phyloP scores from a whole-genome alignment of 441 rosid genomes.

The Jatropha podagrica region DNA sequence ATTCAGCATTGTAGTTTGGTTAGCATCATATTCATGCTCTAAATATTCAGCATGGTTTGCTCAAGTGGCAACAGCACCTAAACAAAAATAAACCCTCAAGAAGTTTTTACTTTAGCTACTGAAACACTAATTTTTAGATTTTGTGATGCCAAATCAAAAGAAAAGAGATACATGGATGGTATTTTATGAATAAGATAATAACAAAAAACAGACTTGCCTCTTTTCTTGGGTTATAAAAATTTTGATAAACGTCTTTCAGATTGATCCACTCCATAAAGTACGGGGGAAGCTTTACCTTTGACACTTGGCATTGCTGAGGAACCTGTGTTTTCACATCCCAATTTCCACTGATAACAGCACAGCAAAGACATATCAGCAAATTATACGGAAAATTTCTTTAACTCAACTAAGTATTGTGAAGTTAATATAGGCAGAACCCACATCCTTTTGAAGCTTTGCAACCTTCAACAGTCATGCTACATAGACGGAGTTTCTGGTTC shows the following conservation, averaged over 20 bases:
- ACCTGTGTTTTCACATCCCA: slow-evolving; percentile 96
- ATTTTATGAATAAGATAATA: not conserved
- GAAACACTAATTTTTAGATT: slow-evolving; percentile 5
- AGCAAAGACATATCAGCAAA: slow-evolving; percentile 24
- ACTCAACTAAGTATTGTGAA: not conserved
- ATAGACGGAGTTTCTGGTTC: not conserved
- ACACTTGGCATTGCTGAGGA: slow-evolving; percentile 75
- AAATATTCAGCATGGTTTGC: not conserved
- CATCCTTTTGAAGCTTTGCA: not conserved
- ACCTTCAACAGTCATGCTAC: not conserved
- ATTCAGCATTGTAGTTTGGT: not conserved
- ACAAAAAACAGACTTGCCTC: slow-evolving; percentile 41
- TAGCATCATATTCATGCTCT: not conserved
- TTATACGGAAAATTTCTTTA: not conserved
- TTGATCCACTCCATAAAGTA: slow-evolving; percentile 94
- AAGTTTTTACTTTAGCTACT: too few species aligned
- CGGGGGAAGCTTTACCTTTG: slow-evolving; percentile 68
- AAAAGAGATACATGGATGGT: not conserved
- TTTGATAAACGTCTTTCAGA: slow-evolving; percentile 77
- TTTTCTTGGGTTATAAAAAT: slow-evolving; percentile 53
- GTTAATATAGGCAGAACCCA: not conserved
- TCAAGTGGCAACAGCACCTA: not conserved
- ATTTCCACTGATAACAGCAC: slow-evolving; percentile 60
- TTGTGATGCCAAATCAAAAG: not conserved
- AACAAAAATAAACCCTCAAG: not conserved